Evolutionary conservation across 208 protist species (phyloP), one percentile per base, ranked within the genome.

Genomic region (Tritrichomonas musculus): DNA sequence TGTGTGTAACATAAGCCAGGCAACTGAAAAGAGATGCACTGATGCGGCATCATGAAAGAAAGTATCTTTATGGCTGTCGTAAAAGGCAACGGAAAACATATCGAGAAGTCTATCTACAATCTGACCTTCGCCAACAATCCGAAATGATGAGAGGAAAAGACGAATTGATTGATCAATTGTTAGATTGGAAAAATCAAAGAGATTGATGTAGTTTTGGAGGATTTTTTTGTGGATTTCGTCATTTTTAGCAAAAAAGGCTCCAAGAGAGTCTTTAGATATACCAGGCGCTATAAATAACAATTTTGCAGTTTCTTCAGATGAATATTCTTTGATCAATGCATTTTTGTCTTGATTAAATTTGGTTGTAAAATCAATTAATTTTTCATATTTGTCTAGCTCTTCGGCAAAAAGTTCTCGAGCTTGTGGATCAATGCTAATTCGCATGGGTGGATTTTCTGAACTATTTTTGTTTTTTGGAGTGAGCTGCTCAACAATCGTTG

Each of bases 51-150:
- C 47, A n/a, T 53, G 25, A 27, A 88, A 88, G 20, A 33, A 47
- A 11, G 44, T 27, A 57, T 88, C 30, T 39, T 25, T 25, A 50
- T 88, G 77, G 4, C n/a, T 20, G 9, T 88, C n/a, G 17, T 39
- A 88, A 88, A 88, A 88, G 33, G 22, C 27, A 13, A 53, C 57
- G 0, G 77, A 88, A 57, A 88, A 88, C 44, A 33, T 33, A 33
- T 88, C 77, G 33, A 88, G 17, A 33, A 53, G 25, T 57, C 77
- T 4, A 57, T 88, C 77, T 39, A 88, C 77, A 22, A 88, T 49
- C 57, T 88, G 77, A 3, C 77, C 77, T 57, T 88, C 77, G 20
- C 77, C 77, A n/a, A 57, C n/a, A 39, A 88, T 88, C 17, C 77
- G 44, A 39, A 88, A 88, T 33, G 77, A 88, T 60, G 77, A 53